Conservation (phyloP, 148 eudicot genomes). For the Pouteria glomerata region DNA sequence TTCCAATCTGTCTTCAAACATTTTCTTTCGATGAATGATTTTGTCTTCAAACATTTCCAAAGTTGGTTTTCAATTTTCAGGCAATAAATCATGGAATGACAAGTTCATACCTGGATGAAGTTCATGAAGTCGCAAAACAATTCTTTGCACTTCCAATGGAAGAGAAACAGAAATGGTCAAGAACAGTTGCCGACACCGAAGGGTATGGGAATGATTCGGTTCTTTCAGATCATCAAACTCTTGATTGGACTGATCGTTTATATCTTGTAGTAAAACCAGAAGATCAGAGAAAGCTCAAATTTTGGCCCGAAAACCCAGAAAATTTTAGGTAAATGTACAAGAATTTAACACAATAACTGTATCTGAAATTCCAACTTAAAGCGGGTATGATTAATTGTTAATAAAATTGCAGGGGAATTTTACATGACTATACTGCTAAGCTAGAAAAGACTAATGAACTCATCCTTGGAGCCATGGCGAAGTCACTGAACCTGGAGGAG, state of each 20-base stretch:
- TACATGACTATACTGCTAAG: constrained; percentile 19
- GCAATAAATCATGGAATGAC: constrained; percentile 56
- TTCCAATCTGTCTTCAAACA: too few species aligned
- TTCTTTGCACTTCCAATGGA: constrained; percentile 48
- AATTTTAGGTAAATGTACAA: constrained; percentile 50
- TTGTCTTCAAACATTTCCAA: too few species aligned
- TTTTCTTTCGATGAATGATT: too few species aligned
- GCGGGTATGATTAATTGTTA: neutral
- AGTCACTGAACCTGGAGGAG: constrained; percentile 24
- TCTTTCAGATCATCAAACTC: constrained; percentile 34
- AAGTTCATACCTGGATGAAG: constrained; percentile 39
- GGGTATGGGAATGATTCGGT: constrained; percentile 55
- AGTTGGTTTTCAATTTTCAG: constrained; percentile 17
- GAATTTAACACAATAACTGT: too few species aligned
- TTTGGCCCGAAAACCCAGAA: constrained; percentile 56
- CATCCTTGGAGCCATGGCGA: constrained; percentile 24
- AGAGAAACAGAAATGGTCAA: constrained; percentile 45
- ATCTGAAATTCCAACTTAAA: too few species aligned
- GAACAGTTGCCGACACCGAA: constrained; percentile 32
- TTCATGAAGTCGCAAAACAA: constrained; percentile 29
- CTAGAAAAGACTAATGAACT: constrained; percentile 11
- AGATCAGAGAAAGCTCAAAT: constrained; percentile 30
- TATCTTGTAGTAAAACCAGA: constrained; percentile 36
- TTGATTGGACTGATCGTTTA: constrained; percentile 64
- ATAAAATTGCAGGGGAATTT: constrained; percentile 14